phyloP scores from a whole-genome alignment of 106 monocot genomes.

The Acorus gramineus region DNA sequence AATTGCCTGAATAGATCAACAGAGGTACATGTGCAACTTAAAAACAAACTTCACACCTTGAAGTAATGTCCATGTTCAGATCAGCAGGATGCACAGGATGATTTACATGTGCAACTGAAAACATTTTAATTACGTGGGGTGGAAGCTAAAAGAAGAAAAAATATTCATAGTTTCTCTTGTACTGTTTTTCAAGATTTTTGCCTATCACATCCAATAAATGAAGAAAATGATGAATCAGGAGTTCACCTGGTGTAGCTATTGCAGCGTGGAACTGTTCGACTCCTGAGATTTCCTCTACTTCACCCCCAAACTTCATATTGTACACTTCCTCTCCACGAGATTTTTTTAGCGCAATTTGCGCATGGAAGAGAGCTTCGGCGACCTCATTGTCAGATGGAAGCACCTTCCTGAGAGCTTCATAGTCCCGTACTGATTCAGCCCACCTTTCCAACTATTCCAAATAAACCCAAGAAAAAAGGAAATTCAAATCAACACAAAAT shows the following conservation, averaged over 20 bases:
- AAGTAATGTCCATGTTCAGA: too few species aligned
- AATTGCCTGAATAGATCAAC: not conserved
- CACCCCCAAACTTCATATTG: slow-evolving; percentile 58
- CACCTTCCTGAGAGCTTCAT: slow-evolving; percentile 61
- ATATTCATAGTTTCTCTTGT: not conserved
- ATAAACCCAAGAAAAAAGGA: not conserved
- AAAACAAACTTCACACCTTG: too few species aligned
- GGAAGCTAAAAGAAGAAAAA: not conserved
- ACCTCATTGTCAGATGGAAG: slow-evolving; percentile 60
- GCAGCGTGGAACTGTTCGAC: slow-evolving; percentile 53
- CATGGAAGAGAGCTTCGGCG: slow-evolving; percentile 57
- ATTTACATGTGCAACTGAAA: too few species aligned
- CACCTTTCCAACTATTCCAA: slow-evolving; percentile 52
- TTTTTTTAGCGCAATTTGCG: slow-evolving; percentile 55
- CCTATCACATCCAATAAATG: not conserved
- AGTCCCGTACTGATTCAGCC: slow-evolving; percentile 71
- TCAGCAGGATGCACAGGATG: too few species aligned
- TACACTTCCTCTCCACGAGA: slow-evolving; percentile 53
- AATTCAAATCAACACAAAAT: not conserved
- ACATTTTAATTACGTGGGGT: too few species aligned
- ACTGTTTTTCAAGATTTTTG: not conserved
- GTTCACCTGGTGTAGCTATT: slow-evolving; percentile 58
- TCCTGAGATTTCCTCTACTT: slow-evolving; percentile 50
- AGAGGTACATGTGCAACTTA: not conserved
- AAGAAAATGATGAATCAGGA: not conserved